Percentiles rank a stretch among this genome's conserved stretches.
phyloP scores from a whole-genome alignment of 2,329 filamentous ascomycete species.

The Lachnellula cervina region DNA sequence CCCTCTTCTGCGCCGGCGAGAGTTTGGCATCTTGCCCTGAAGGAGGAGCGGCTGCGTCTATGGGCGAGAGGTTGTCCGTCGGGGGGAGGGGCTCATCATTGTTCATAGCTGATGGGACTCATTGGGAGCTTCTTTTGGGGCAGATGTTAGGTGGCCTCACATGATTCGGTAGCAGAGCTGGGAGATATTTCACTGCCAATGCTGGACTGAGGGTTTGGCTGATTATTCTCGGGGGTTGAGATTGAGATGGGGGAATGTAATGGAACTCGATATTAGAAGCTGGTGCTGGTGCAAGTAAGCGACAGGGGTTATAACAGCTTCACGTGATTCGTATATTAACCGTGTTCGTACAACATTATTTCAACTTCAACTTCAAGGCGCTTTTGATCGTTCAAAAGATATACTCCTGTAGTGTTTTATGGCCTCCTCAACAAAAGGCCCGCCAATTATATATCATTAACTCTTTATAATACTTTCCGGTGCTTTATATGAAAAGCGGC shows the following conservation, averaged over 20 bases:
- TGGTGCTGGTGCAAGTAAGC: not conserved
- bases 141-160: conserved; percentile 14
- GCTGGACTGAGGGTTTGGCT: not conserved
- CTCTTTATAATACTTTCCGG: too few relatives aligned
- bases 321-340: not conserved
- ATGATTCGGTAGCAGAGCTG: conserved; percentile 13
- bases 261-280: not conserved
- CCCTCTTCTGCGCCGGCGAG: conserved; percentile 29
- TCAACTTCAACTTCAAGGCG: not conserved
- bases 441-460: too few relatives aligned
- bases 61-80: conserved; percentile 17
- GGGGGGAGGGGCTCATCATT: conserved; percentile 38
- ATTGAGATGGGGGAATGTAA: not conserved
- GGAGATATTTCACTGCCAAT: not conserved
- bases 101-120: conserved; percentile 42
- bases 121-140: conserved; percentile 21
- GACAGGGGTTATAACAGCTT: not conserved
- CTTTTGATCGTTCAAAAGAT: too few relatives aligned
- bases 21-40: conserved; percentile 7
- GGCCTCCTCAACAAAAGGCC: too few relatives aligned
- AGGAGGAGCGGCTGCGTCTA: not conserved
- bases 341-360: not conserved
- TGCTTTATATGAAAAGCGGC: too few relatives aligned
- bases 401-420: too few relatives aligned
- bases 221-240: not conserved